Evolutionary conservation across 2,329 filamentous ascomycete genomes (phyloP), one percentile per base, ranked within the genome.

Genomic region (Colletotrichum horii): DNA sequence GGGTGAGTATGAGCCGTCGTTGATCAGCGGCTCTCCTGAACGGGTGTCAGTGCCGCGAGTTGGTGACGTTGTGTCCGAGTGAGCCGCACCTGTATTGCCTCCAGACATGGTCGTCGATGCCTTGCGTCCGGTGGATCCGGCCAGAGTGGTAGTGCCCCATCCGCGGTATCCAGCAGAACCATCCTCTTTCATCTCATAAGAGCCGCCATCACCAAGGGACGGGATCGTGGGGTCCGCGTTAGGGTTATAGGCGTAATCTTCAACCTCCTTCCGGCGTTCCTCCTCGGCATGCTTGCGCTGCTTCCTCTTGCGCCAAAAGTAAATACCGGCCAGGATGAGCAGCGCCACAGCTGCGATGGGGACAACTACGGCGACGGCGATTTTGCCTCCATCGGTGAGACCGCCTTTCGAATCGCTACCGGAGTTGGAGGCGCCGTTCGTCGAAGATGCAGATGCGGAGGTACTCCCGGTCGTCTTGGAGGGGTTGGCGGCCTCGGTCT

Each of bases 241-340:
- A n/a, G 97, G 97, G 84, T 98, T 98, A 88, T 96, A 98, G 36
- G 94, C 94, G 83, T 98, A 98, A 82, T 98, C 97, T 83, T 98
- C 96, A 14, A 98, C 96, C 85, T 99, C 97, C 87, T 98, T 98
- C 78, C 96, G 92, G 66, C 97, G 92, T 80, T 96, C 92, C 83
- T 98, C 97, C 82, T 97, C 95, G 16, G 94, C 94, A 77, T 92
- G 92, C 88, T 95, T 97, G 78, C 93, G 92, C 80, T 94, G 93
- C 87, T 97, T 98, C 77, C 96, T 94, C 87, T 93, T 96, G 82
- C 95, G 93, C 95, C 96, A 99, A 81, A 96, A 92, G 84, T 94
- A 96, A 32, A 98, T 88, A 8, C 93, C 94, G 4, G 91, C 92
- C 11, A 96, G 84, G 4, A 96, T 92, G 26, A 98, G 88, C 22